Evolutionary conservation across 495 filamentous ascomycete genomes (phyloP).

Genomic region (Aspergillus hancockii): DNA sequence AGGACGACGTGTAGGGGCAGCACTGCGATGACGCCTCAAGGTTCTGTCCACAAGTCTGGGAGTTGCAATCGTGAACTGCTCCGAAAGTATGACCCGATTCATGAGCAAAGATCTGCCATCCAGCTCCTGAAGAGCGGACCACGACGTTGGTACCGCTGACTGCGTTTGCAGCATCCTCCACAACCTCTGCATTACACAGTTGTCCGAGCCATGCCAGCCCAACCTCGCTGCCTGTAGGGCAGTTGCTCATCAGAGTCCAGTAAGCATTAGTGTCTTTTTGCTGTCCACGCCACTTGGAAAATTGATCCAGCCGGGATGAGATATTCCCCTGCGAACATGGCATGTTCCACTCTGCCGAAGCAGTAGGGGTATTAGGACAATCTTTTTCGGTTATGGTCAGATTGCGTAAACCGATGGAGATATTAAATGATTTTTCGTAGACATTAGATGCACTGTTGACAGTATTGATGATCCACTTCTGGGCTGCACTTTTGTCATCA

Average conservation of each 20-base stretch:
- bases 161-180: slow-evolving; percentile 53
- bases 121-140: slow-evolving; percentile 68
- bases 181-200: slow-evolving; percentile 67
- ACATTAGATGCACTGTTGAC: slow-evolving; percentile 85
- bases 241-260: slow-evolving; percentile 90
- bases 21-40: slow-evolving; percentile 73
- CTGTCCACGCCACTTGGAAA: slow-evolving; percentile 83
- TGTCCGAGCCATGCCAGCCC: slow-evolving; percentile 93
- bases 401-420: slow-evolving; percentile 85
- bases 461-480: slow-evolving; percentile 73
- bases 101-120: slow-evolving; percentile 97
- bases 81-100: slow-evolving; percentile 96
- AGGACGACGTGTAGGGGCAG: slow-evolving; percentile 70
- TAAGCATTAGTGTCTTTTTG: slow-evolving; percentile 79
- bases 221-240: slow-evolving; percentile 81
- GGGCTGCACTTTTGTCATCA: slow-evolving; percentile 56
- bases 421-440: slow-evolving; percentile 90
- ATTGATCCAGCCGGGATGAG: slow-evolving; percentile 77
- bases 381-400: slow-evolving; percentile 67
- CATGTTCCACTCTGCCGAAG: slow-evolving; percentile 78
- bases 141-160: slow-evolving; percentile 90
- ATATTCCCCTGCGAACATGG: slow-evolving; percentile 67
- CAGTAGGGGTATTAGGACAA: slow-evolving; percentile 67
- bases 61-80: slow-evolving; percentile 89
- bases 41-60: slow-evolving; percentile 61